Evolutionary conservation across 352 stramenopile species (phyloP), one percentile per base, ranked within the genome.

Genomic region (Phytophthora rubi): DNA sequence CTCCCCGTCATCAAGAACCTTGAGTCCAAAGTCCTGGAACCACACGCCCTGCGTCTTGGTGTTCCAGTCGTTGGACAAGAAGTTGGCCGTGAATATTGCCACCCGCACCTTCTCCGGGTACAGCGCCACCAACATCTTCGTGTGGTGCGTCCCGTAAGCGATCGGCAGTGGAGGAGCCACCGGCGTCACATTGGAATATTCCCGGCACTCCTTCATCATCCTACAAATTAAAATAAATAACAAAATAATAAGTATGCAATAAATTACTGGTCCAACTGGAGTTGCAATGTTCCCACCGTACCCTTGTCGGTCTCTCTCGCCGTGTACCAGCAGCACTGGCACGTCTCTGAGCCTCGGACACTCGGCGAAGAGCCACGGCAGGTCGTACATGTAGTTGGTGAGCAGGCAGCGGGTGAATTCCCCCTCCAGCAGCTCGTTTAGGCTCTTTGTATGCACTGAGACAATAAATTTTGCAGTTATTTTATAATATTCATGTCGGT

Each of bases 1-100:
- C 1, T 70, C 68, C 59, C 62, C 75, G 15, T 81, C 79, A 42
- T 53, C 56, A 39, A 86, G 58, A n/a, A 80, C 64, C 47, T 89
- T 90, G 0, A 94, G 73, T 0, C 73, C 77, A 69, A 97, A 97
- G 53, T 96, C 88, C 62, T 97, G 87, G 10, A 75, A 85, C 86
- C 87, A 97, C 5, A 97, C 71, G 6, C 84, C 90, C 59, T 97
- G 87, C 4, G 86, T 96, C 75, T 97, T 97, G 54, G 80, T 81
- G 67, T 91, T 77, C 86, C 88, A 95, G 65, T 97, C 90, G 32
- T 77, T 79, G 0, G 83, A 60, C 33, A 97, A 74, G 53, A 95
- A 94, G 57, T 97, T 97, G 26, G 90, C 90, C 2, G 90, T 96
- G 72, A 91, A 95, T 45, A 97, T 93, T 8, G 82, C 85, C 10